Evolutionary conservation across 805 yeast genomes (phyloP).

Genomic region (Yarrowia deformans): DNA sequence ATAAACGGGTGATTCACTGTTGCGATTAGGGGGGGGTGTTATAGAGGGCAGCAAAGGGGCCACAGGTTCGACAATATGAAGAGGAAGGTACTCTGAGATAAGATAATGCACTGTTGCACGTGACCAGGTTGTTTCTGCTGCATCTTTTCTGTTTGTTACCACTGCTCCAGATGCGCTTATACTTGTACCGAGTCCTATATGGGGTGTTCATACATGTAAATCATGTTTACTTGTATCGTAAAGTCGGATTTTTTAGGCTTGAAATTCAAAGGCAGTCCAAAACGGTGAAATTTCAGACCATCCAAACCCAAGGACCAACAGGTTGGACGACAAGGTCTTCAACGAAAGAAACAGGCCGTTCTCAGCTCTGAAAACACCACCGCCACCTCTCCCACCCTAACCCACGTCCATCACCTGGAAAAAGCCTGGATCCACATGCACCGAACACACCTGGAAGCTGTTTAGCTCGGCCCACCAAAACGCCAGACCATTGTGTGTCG

Average conservation of each 20-base stretch:
- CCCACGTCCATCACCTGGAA: not conserved
- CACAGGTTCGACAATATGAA: not conserved
- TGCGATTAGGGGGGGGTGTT: not conserved
- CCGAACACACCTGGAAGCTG: slow-evolving; percentile 27
- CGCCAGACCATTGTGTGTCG: not conserved
- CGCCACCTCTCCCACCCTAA: not conserved
- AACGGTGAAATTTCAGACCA: not conserved
- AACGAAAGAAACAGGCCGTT: no score
- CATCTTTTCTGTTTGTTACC: not conserved
- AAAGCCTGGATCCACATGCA: slow-evolving; percentile 4
- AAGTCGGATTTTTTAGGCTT: not conserved
- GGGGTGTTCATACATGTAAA: no score
- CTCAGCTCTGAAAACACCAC: no score
- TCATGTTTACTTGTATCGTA: not conserved
- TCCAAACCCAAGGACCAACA: not conserved
- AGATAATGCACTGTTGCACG: not conserved
- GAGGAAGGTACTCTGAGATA: not conserved
- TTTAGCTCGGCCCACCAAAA: slow-evolving; percentile 14
- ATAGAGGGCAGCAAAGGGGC: not conserved
- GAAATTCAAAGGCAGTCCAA: not conserved
- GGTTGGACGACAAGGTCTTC: no score
- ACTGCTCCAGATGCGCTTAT: not conserved
- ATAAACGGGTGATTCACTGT: slow-evolving; percentile 9
- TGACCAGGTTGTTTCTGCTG: not conserved
- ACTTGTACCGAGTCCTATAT: not conserved